Evolutionary conservation across 192 early-diverging fungal species (phyloP), one percentile per base, ranked within the genome.

Genomic region (Linnemannia schmuckeri): DNA sequence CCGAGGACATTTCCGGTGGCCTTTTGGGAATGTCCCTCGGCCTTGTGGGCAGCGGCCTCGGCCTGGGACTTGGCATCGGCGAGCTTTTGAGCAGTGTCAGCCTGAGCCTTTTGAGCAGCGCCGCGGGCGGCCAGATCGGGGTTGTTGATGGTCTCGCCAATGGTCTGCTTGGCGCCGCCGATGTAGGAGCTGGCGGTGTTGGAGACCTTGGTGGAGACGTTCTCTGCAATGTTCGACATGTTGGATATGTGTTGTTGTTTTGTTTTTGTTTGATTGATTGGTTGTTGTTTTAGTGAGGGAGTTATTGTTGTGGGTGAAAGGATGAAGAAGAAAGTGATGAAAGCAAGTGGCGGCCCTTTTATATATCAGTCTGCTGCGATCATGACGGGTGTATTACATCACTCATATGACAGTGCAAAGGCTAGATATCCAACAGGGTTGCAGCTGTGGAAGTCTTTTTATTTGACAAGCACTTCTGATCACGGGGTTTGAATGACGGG

Each of bases 101-200:
- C 82, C 17, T 79, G 82, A 8, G 69, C 24, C 54, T 85, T 85
- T 63, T 76, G 77, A 3, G 82, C 82, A 12, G 82, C 77, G 10
- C 82, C 82, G 27, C 27, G 6, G 37, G 77, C 82, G 38, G 77
- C 82, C 33, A 85, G 22, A 2, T 71, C 74, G 1, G 72, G 73
- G 49, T 79, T 69, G 17, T 78, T 74, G 47, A 79, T 33, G 8
- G 72, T 72, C 40, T 79, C 77, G 33, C 82, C 77, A 35, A 77
- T 54, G 61, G 76, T 35, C 42, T 83, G 82, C 72, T 83, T 78
- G 57, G 70, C 46, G 55, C 42, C 70, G 33, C 81, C 81, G 38
- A 82, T 40, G 18, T 68, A 70, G 1, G 75, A 57, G 57, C 52
- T 82, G 70, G 70, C 40, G 74, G 69, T 77, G 81, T 82, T 82